Evolutionary conservation across 768 basidiomycete genomes (phyloP).

Genomic region (Tremella fuciformis): DNA sequence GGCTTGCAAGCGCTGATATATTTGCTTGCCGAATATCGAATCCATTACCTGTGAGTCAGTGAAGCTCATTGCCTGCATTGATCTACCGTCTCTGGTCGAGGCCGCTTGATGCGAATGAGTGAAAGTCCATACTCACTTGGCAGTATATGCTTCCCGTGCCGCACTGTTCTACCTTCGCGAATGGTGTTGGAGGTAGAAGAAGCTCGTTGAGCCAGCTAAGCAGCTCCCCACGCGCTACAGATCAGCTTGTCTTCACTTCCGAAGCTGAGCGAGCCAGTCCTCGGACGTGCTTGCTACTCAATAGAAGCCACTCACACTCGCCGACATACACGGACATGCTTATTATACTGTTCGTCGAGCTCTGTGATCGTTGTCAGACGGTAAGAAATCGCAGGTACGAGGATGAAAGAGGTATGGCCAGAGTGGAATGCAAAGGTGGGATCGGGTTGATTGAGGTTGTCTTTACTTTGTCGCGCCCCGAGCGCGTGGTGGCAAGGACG

Average conservation of each 20-base stretch:
- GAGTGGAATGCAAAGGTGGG: too few relatives aligned
- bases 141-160: constrained; percentile 82
- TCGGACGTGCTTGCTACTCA: background rate
- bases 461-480: too few relatives aligned
- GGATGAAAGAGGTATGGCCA: too few relatives aligned
- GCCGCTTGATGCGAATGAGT: background rate
- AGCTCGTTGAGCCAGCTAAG: constrained; percentile 92
- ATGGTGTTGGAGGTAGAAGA: constrained; percentile 67
- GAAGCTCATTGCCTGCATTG: background rate
- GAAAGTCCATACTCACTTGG: constrained; percentile 56
- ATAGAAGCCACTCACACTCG: constrained; percentile 36
- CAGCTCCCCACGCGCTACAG: constrained; percentile 65
- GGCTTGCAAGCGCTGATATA: constrained; percentile 2
- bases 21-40: constrained; percentile 83
- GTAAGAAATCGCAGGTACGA: too few relatives aligned
- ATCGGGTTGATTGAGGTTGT: too few relatives aligned
- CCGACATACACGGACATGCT: constrained; percentile 42
- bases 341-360: background rate
- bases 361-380: too few relatives aligned
- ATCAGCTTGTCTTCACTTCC: background rate
- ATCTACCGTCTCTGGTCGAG: background rate
- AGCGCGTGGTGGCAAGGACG: too few relatives aligned
- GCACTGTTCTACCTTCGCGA: constrained; percentile 82
- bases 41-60: constrained; percentile 63
- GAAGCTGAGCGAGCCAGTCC: background rate